Conservation (phyloP, 2,329 filamentous ascomycete genomes). For the Neopestalotiopsis sp. region DNA sequence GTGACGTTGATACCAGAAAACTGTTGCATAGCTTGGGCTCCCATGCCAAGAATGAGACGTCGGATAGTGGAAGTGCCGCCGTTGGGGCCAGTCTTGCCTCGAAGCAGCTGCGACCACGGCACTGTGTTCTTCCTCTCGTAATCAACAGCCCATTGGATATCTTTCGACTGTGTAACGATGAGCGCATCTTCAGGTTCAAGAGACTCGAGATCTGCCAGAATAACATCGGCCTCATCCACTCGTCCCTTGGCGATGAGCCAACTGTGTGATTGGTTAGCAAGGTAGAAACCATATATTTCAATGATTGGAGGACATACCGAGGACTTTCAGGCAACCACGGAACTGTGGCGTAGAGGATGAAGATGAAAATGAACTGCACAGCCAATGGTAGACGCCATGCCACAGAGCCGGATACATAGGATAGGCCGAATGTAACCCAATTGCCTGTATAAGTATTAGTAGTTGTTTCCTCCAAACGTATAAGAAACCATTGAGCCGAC, state of each 20-base stretch:
- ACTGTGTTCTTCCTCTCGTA: constrained; percentile 49
- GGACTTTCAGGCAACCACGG: constrained; percentile 40
- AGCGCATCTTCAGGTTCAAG: constrained; percentile 30
- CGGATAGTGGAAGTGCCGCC: constrained; percentile 55
- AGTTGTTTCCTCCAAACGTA: neutral
- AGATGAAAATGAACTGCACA: constrained; percentile 51
- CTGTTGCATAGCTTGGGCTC: constrained; percentile 43
- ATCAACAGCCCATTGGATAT: constrained; percentile 38
- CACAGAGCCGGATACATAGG: constrained; percentile 38
- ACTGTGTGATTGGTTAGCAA: constrained; percentile 7
- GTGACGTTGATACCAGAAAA: constrained; percentile 42
- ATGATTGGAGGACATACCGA: constrained; percentile 26
- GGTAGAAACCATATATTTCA: neutral
- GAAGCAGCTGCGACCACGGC: constrained; percentile 54
- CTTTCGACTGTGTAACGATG: constrained; percentile 32
- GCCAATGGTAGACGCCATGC: constrained; percentile 52
- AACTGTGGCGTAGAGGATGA: constrained; percentile 35
- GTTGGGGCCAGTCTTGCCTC: constrained; percentile 48
- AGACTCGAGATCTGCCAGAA: constrained; percentile 35
- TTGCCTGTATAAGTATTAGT: constrained; percentile 31
- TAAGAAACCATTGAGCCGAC: no score
- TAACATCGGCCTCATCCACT: constrained; percentile 35
- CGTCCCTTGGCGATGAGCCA: constrained; percentile 35
- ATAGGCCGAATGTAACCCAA: constrained; percentile 48
- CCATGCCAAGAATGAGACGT: constrained; percentile 55